Evolutionary conservation across 768 basidiomycete species (phyloP).

Genomic region (Russula foetens): DNA sequence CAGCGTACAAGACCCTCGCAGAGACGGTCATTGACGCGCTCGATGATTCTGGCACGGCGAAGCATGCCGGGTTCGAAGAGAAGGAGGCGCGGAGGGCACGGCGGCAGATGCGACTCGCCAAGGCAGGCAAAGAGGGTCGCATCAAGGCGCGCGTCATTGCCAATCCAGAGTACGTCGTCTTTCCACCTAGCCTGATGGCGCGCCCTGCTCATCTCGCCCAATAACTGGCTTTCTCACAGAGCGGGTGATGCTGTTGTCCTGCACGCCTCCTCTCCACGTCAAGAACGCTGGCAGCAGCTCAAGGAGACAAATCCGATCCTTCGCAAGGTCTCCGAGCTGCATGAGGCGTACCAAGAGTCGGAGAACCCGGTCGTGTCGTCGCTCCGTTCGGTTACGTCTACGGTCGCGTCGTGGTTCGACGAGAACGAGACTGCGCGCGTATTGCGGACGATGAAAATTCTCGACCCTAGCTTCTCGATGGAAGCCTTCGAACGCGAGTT

Average conservation of each 20-base stretch:
- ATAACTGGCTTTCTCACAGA: constrained; percentile 32
- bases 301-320: constrained; percentile 78
- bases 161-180: constrained; percentile 68
- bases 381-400: constrained; percentile 74
- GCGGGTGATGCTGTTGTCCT: constrained; percentile 82
- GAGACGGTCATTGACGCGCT: constrained; percentile 88
- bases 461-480: constrained; percentile 82
- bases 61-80: constrained; percentile 94
- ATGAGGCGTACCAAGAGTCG: constrained; percentile 79
- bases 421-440: constrained; percentile 99
- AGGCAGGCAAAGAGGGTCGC: constrained; percentile 69
- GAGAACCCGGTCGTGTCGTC: constrained; percentile 84
- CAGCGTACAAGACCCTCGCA: constrained; percentile 85
- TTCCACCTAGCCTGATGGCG: background rate
- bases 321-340: constrained; percentile 46
- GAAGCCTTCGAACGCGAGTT: constrained; percentile 86
- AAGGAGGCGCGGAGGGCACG: constrained; percentile 81
- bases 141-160: constrained; percentile 52
- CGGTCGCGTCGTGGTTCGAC: constrained; percentile 86
- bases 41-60: constrained; percentile 88
- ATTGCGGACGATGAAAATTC: constrained; percentile 71
- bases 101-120: constrained; percentile 71
- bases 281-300: constrained; percentile 72
- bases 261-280: constrained; percentile 72
- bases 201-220: background rate